phyloP scores from a whole-genome alignment of 1,139 yeast species.

The Lizanozyma gosingica region DNA sequence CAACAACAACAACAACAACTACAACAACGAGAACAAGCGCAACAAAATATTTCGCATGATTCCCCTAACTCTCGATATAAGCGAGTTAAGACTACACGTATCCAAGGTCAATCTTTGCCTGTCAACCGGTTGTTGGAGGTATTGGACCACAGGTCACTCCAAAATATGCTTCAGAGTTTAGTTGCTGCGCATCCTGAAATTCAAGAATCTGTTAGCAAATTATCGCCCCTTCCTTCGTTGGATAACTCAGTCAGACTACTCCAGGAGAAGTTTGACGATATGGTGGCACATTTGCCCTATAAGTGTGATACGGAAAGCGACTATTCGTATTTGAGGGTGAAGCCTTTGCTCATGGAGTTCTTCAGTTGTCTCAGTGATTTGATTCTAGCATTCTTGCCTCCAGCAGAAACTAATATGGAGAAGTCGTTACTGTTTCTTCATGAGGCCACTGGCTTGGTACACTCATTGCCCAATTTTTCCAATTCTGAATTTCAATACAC shows the following conservation, averaged over 20 bases:
- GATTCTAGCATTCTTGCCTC: conserved; percentile 71
- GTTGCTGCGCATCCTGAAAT: conserved; percentile 58
- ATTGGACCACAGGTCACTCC: conserved; percentile 48
- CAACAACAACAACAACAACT: conserved; percentile 2
- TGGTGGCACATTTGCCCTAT: conserved; percentile 55
- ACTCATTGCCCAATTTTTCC: conserved; percentile 64
- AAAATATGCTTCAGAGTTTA: conserved; percentile 41
- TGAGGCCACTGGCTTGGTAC: conserved; percentile 48
- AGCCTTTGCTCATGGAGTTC: conserved; percentile 66
- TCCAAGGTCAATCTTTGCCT: conserved; percentile 47
- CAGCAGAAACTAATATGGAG: conserved; percentile 50
- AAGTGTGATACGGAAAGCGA: conserved; percentile 68
- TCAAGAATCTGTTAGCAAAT: conserved; percentile 36
- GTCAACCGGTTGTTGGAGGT: conserved; percentile 58
- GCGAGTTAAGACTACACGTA: conserved; percentile 31
- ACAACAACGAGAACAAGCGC: too few species aligned
- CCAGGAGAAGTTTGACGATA: conserved; percentile 34
- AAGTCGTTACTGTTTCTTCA: conserved; percentile 62
- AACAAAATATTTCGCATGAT: conserved; percentile 4
- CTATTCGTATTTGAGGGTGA: conserved; percentile 80
- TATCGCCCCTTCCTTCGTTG: conserved; percentile 55
- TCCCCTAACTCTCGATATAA: conserved; percentile 12
- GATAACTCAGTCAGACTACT: conserved; percentile 44
- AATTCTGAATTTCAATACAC: conserved; percentile 68
- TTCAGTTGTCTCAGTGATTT: conserved; percentile 73